These are phyloP conservation scores for Scleroderma bovista DNA, from an alignment of 768 basidiomycete genomes.

Conservation along the genomic window DNA sequence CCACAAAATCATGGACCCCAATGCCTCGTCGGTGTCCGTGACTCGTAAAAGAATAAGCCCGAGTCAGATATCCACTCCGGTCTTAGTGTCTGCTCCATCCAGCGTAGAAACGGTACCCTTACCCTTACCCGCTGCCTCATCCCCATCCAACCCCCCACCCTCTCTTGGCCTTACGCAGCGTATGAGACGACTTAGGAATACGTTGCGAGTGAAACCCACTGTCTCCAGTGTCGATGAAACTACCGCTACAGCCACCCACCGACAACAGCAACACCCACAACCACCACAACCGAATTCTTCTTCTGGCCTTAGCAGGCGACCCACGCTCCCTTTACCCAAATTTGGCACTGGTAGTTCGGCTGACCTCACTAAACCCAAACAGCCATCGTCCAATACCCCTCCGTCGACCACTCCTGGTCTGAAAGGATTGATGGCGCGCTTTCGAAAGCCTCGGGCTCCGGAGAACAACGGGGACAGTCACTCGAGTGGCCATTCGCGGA, in stretches of 20 bases:
- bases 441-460: slow-evolving; percentile 40
- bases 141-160: slow-evolving; percentile 30
- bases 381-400: slow-evolving; percentile 55
- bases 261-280: slow-evolving; percentile 26
- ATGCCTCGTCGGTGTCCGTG: slow-evolving; percentile 37
- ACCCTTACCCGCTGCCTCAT: slow-evolving; percentile 33
- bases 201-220: slow-evolving; percentile 52
- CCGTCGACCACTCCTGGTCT: slow-evolving; percentile 69
- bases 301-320: slow-evolving; percentile 37
- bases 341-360: slow-evolving; percentile 32
- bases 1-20: slow-evolving; percentile 35
- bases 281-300: slow-evolving; percentile 12
- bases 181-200: slow-evolving; percentile 67
- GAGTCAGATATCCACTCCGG: slow-evolving; percentile 61
- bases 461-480: slow-evolving; percentile 24
- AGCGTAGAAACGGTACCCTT: slow-evolving; percentile 65
- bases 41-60: slow-evolving; percentile 54
- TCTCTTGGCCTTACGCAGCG: slow-evolving; percentile 58
- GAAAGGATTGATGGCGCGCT: slow-evolving; percentile 78
- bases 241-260: slow-evolving; percentile 39
- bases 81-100: slow-evolving; percentile 59
- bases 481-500: slow-evolving; percentile 26
- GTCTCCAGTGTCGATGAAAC: slow-evolving; percentile 46
- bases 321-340: slow-evolving; percentile 38
- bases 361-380: slow-evolving; percentile 51